Base-by-base conservation (phyloP, 2,329 filamentous ascomycete genomes). In the Penicillium sp. region DNA sequence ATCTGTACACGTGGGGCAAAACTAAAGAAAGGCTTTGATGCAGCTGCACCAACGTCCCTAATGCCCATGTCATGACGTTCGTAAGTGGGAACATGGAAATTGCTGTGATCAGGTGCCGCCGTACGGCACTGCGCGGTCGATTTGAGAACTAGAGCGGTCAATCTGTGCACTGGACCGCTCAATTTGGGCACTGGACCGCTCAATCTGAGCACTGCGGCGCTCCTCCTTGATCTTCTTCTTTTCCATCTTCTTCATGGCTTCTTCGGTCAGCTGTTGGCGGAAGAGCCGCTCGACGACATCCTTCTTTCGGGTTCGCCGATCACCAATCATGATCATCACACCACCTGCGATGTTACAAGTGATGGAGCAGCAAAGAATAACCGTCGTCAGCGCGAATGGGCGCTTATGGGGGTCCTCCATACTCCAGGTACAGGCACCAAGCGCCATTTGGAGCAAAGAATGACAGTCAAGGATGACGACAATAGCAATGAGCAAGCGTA, bases 391-490 rank as follows among this genome's bases (percentile, higher is more conserved):
- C 1, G 86, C 86, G 54, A 82, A 77, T 0, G 83, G 83, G 0
- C 88, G 82, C 0, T 55, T 12, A 10, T 74, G 69, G 43, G 81
- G 76, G 69, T 87, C 88, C 66, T 81, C 76, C 59, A 90, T 91
- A 24, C 80, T 79, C 85, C 86, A 94, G 0, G 88, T 94, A 54
- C 79, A 83, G 3, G 83, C 78, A 7, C 88, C 88, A 0, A 94
- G 81, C 0, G 85, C 79, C 58, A 94, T 87, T 64, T 94, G 88
- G 35, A 94, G 77, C 31, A 86, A 74, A 4, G 84, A 88, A 70
- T 94, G 88, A 53, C 79, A 83, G 65, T 94, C 88, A 3, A 93
- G 76, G 2, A 94, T 73, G 6, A 87, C 75, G n/a, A 91, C 84
- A 51, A 91, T 83, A 50, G 85, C 82, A 33, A 93, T 77, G 29